Evolutionary conservation across 805 yeast species (phyloP).

Genomic region (Geotrichum ghanense): DNA sequence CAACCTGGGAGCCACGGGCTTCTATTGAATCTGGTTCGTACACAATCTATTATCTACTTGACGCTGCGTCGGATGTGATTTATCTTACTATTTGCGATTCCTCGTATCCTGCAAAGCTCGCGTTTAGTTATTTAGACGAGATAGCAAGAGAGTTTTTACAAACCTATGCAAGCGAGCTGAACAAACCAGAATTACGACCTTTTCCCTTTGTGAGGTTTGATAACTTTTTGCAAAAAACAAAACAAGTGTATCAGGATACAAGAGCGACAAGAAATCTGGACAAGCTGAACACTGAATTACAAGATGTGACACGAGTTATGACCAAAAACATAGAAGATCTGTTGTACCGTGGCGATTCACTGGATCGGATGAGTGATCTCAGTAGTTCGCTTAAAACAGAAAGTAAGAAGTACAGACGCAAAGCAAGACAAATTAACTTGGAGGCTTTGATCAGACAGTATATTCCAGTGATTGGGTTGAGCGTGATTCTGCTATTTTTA

Average conservation of each 20-base stretch:
- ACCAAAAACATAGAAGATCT: conserved; percentile 93
- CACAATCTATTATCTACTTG: conserved; percentile 62
- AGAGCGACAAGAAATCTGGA: conserved; percentile 85
- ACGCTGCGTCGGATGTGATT: conserved; percentile 39
- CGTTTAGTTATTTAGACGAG: conserved; percentile 78
- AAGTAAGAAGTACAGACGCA: conserved; percentile 75
- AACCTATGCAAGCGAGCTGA: conserved; percentile 63
- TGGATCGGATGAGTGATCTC: conserved; percentile 80
- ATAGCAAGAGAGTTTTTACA: conserved; percentile 70
- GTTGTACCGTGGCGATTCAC: conserved; percentile 85
- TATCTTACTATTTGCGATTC: conserved; percentile 70
- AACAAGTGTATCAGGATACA: conserved; percentile 80
- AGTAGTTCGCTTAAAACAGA: conserved; percentile 70
- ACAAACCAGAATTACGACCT: conserved; percentile 60
- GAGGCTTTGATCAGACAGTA: conserved; percentile 84
- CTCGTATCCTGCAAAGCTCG: conserved; percentile 77
- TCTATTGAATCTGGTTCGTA: conserved; percentile 67
- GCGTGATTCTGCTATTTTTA: conserved; percentile 56
- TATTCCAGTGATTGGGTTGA: conserved; percentile 70
- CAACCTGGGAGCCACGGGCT: conserved; percentile 74
- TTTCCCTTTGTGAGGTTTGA: conserved; percentile 83
- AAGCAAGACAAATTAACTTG: conserved; percentile 83
- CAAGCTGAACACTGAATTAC: conserved; percentile 72
- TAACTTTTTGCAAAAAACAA: conserved; percentile 61
- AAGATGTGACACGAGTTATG: conserved; percentile 91